Percentiles rank a stretch among this genome's conserved stretches.
These are phyloP conservation scores for Striga asiatica DNA, from an alignment of 257 asterid species.

Conservation along the genomic window DNA sequence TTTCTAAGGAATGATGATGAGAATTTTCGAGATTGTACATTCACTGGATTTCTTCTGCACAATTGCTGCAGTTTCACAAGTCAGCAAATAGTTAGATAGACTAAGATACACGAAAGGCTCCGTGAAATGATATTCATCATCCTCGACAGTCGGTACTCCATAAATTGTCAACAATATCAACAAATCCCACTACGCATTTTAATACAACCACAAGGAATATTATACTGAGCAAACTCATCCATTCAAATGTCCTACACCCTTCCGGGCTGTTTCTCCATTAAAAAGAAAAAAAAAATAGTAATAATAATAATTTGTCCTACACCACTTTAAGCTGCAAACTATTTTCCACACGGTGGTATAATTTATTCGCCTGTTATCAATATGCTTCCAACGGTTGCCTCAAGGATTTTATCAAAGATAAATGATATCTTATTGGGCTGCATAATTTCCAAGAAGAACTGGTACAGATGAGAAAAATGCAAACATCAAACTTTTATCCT, in stretches of 20 bases:
- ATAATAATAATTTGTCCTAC: too few relatives aligned
- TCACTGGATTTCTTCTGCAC: slow-evolving; percentile 34
- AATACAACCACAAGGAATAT: not conserved
- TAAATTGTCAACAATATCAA: not conserved
- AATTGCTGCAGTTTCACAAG: slow-evolving; percentile 38
- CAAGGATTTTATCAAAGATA: not conserved
- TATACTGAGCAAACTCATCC: not conserved
- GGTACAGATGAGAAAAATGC: not conserved
- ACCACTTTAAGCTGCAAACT: not conserved
- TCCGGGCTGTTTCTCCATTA: too few relatives aligned
- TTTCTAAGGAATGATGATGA: slow-evolving; percentile 37
- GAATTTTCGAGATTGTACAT: slow-evolving; percentile 34
- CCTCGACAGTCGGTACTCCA: slow-evolving; percentile 4
- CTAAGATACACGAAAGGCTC: not conserved
- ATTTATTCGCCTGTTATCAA: not conserved
- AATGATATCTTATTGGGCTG: not conserved
- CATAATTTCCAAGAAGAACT: not conserved
- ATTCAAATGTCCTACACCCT: not conserved
- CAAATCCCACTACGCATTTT: not conserved
- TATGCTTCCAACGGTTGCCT: not conserved
- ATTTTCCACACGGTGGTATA: not conserved
- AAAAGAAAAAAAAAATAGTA: too few relatives aligned
- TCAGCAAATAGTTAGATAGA: slow-evolving; percentile 9
- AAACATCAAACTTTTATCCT: not conserved
- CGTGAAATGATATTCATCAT: not conserved